Base-by-base conservation (phyloP, 768 basidiomycete species). In the Boletus speciosus region DNA sequence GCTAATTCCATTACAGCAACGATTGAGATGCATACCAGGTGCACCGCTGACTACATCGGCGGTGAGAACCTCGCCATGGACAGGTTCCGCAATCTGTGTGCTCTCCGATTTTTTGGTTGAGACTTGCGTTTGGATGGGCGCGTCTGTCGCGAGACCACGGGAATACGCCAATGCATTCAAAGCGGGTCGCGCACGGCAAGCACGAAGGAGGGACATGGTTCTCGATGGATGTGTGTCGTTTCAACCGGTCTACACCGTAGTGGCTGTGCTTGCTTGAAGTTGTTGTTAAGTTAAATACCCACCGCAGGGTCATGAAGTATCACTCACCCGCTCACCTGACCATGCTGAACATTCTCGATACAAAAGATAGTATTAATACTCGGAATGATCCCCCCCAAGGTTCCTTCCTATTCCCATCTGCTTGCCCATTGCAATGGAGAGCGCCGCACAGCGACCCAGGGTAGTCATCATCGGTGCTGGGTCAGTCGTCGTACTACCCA, bases 1-100 rank as follows among this genome's bases (percentile, higher is more conserved):
- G 12, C 37, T 12, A 27, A 19, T 6, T 10, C 8, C 21, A 25
- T 25, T 19, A 32, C 14, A 23, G 34, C 12, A 19, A 21, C 29
- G 25, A 46, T 7, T 11, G 35, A 41, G 54, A 51, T 4, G 71
- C 84, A 59, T 71, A 93, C 93, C 66, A 52, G 93, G 93, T 57
- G 91, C 92, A 62, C 92, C 93, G 57, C 90, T 93, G 61, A 92
- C 82, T 6, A 82, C 78, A 65, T 94, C 91, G 41, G 92, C 92
- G 42, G 86, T 81, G 61, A 89, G 69, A 52, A 91, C 77, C 67
- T 87, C 87, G 32, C 67, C 58, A 45, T 80, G 79, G 52, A 76
- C 71, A 31, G 79, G 76, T 50, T 76, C 77, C 41, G 72, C 73
- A 53, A 75, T 75, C 55, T 76, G 68, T 52, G 56, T 73, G 54